These are phyloP conservation scores for Xylariaceae sp. DNA, from an alignment of 2,329 filamentous ascomycete genomes.

Conservation along the genomic window DNA sequence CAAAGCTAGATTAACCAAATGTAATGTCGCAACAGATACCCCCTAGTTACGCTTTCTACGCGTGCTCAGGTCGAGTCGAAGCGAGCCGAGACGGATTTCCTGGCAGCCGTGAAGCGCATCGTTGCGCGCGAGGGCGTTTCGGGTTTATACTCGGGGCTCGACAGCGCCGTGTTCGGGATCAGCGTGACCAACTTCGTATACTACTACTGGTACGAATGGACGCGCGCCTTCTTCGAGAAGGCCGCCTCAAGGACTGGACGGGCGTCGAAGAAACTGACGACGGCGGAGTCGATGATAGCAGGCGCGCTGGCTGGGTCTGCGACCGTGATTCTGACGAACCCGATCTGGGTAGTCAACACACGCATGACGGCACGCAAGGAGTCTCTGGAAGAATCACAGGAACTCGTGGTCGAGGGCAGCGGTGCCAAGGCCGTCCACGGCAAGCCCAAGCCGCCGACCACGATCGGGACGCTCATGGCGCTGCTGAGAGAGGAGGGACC, in stretches of 20 bases:
- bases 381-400: conserved; percentile 31
- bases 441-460: conserved; percentile 58
- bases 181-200: conserved; percentile 99
- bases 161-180: conserved; percentile 94
- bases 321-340: conserved; percentile 94
- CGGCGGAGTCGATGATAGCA: conserved; percentile 89
- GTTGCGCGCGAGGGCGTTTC: conserved; percentile 84
- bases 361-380: conserved; percentile 89
- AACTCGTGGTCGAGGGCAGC: conserved; percentile 41
- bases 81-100: conserved; percentile 79
- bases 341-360: conserved; percentile 99
- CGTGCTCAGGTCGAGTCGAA: conserved; percentile 97
- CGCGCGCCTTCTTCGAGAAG: conserved; percentile 76
- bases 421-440: conserved; percentile 25
- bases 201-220: conserved; percentile 99
- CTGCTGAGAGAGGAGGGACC: conserved; percentile 82
- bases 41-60: conserved; percentile 94
- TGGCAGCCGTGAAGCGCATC: conserved; percentile 79
- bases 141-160: conserved; percentile 88
- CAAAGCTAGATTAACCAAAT: background rate
- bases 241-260: conserved; percentile 71
- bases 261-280: conserved; percentile 76
- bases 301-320: conserved; percentile 90
- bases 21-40: conserved; percentile 61
- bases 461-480: conserved; percentile 73